Evolutionary conservation across 345 rosid genomes (phyloP).

Genomic region (Triadica sebifera): DNA sequence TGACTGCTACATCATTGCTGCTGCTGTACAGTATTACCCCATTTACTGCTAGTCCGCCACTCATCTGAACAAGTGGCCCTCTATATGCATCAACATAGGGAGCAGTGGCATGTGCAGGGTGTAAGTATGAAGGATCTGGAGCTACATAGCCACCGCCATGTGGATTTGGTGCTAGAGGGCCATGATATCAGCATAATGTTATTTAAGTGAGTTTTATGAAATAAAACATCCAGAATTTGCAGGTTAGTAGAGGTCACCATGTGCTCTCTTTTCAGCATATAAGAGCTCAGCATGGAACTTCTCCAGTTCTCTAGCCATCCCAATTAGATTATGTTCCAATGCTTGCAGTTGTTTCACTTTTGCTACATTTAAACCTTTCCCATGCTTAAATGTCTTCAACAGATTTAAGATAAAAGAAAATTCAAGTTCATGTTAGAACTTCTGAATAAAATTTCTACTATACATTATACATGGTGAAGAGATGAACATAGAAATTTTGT

Average conservation of each 20-base stretch:
- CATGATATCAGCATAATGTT: conserved; percentile 11
- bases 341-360: conserved; percentile 58
- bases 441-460: neutral
- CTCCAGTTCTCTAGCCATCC: conserved; percentile 66
- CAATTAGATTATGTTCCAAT: conserved; percentile 59
- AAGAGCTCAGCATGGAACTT: conserved; percentile 48
- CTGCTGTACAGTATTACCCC: conserved; percentile 23
- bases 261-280: conserved; percentile 40
- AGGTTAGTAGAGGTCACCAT: conserved; percentile 31
- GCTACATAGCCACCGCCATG: conserved; percentile 26
- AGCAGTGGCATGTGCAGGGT: conserved; percentile 12
- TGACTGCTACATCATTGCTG: conserved; percentile 21
- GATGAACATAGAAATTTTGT: neutral
- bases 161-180: conserved; percentile 28
- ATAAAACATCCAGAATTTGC: neutral
- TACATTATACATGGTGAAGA: neutral
- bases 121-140: conserved; percentile 26
- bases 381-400: conserved; percentile 57
- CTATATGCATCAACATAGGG: conserved; percentile 30
- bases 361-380: conserved; percentile 64
- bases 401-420: conserved; percentile 4
- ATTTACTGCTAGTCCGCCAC: conserved; percentile 22
- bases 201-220: neutral
- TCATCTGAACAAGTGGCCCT: conserved; percentile 23
- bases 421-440: conserved; percentile 4